Evolutionary conservation across 176 grass and related monocot species (phyloP).

Genomic region (Carex parvula): DNA sequence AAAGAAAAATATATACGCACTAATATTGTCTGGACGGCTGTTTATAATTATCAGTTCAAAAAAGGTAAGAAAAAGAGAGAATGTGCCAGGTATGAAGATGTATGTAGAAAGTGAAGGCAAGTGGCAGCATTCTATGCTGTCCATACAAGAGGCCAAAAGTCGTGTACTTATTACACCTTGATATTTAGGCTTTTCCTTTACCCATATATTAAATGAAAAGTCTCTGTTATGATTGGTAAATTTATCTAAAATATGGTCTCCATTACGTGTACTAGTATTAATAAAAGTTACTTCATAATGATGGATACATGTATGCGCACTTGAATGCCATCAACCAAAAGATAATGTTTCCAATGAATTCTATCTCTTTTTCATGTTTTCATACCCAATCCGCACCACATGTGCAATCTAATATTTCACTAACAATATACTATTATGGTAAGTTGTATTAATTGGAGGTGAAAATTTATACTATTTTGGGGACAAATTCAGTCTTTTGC

Average conservation of each 20-base stretch:
- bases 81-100: constrained; percentile 9
- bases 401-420: too few species aligned
- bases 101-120: constrained; percentile 24
- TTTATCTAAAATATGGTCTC: constrained; percentile 4
- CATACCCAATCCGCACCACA: background rate
- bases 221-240: constrained; percentile 4
- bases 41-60: background rate
- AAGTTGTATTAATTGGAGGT: background rate
- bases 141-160: background rate
- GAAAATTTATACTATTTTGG: background rate
- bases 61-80: background rate
- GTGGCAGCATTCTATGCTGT: constrained; percentile 10
- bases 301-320: constrained; percentile 19
- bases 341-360: background rate
- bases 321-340: background rate
- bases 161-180: constrained; percentile 5
- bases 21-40: background rate
- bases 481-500: background rate
- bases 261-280: constrained; percentile 12
- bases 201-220: constrained; percentile 5
- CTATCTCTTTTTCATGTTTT: background rate
- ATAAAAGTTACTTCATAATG: background rate
- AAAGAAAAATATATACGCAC: background rate
- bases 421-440: too few species aligned
- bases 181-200: constrained; percentile 7